These are phyloP conservation scores for Sechiopsis laciniata DNA, from an alignment of 306 rosid genomes.

Conservation along the genomic window DNA sequence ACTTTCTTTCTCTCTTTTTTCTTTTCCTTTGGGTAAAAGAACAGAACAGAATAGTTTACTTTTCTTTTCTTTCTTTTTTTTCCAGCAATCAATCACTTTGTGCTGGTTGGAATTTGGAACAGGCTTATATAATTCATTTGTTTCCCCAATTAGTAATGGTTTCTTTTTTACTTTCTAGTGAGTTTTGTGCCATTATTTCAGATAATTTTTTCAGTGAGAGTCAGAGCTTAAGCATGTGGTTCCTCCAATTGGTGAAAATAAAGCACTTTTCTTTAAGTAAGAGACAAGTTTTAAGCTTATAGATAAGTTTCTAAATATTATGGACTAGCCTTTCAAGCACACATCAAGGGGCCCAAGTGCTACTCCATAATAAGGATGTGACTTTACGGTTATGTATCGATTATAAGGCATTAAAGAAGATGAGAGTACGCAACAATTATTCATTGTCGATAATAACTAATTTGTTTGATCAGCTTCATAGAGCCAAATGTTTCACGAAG, in stretches of 20 bases:
- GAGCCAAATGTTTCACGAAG: too few species aligned
- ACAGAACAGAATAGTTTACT: slow-evolving; percentile 18
- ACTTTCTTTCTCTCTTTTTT: slow-evolving; percentile 8
- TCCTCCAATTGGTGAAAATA: background rate
- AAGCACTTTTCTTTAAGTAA: background rate
- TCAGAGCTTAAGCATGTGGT: background rate
- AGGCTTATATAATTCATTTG: slow-evolving; percentile 7
- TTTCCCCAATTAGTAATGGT: background rate
- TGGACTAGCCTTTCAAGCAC: background rate
- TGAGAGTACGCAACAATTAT: too few species aligned
- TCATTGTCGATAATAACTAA: too few species aligned
- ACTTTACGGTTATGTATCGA: too few species aligned
- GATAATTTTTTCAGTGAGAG: background rate
- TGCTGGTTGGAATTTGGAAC: slow-evolving; percentile 16
- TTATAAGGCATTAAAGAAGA: too few species aligned
- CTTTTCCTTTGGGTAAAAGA: slow-evolving; percentile 26
- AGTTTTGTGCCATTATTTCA: slow-evolving; percentile 7
- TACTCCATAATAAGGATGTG: too few species aligned
- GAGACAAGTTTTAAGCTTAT: background rate
- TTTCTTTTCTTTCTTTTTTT: slow-evolving; percentile 12
- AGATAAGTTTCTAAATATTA: background rate
- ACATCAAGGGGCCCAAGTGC: background rate
- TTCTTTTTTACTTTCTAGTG: background rate
- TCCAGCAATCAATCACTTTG: slow-evolving; percentile 17
- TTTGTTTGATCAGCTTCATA: too few species aligned